These are phyloP conservation scores for Zhuliangozyma blackwelliae DNA, from an alignment of 1,139 yeast genomes.

Conservation along the genomic window DNA sequence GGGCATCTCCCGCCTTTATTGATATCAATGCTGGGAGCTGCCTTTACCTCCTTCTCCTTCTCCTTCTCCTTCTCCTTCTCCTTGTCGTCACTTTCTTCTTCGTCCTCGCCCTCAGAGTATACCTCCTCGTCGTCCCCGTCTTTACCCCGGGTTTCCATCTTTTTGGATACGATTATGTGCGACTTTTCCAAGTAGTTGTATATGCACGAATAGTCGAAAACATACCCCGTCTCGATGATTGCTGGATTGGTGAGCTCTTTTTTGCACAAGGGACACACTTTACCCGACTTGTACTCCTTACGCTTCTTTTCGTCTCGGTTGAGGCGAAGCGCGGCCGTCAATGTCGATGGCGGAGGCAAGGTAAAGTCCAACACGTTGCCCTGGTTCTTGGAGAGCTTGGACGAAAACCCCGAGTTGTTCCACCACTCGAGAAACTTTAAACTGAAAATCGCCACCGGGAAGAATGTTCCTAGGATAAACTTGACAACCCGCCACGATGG, in stretches of 20 bases:
- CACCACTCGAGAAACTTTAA: constrained; percentile 94
- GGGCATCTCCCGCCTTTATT: constrained; percentile 79
- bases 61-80: constrained; percentile 5
- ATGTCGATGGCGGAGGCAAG: constrained; percentile 51
- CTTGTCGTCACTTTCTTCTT: constrained; percentile 11
- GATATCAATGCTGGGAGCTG: constrained; percentile 16
- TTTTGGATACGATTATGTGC: constrained; percentile 31
- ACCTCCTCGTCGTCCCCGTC: constrained; percentile 14
- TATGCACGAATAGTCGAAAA: constrained; percentile 86
- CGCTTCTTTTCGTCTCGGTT: constrained; percentile 10
- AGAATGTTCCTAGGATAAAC: constrained; percentile 47
- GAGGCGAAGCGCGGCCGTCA: constrained; percentile 15
- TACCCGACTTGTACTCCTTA: constrained; percentile 26
- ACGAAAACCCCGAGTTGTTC: constrained; percentile 74
- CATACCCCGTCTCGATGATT: constrained; percentile 85
- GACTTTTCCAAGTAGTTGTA: constrained; percentile 55
- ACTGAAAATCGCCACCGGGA: constrained; percentile 82
- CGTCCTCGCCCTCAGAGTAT: constrained; percentile 17
- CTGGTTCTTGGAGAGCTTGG: constrained; percentile 52
- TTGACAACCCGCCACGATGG: constrained; percentile 41
- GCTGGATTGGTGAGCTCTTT: constrained; percentile 72
- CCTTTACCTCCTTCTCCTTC: constrained; percentile 8
- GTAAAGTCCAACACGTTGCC: constrained; percentile 46
- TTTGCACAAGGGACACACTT: constrained; percentile 70
- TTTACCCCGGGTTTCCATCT: constrained; percentile 9